These are phyloP conservation scores for Allomyces javanicus DNA, from an alignment of 192 early-diverging fungal genomes.

Conservation along the genomic window DNA sequence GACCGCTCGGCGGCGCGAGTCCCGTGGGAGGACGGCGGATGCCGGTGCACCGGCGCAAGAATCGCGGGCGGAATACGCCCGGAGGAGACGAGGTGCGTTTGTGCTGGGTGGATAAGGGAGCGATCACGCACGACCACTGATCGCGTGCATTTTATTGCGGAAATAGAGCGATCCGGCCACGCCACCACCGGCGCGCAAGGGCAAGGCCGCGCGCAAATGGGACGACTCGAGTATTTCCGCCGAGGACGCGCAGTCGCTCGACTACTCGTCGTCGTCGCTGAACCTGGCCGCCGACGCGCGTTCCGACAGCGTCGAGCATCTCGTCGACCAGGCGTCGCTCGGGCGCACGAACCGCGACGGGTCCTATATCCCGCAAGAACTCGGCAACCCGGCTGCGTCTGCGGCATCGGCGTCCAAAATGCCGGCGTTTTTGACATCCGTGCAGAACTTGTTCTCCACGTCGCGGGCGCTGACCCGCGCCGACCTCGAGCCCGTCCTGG, in stretches of 20 bases:
- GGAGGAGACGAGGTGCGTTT: too few relatives aligned
- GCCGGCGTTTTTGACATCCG: slow-evolving; percentile 42
- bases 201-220: background rate
- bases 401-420: slow-evolving; percentile 7
- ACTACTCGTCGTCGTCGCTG: background rate
- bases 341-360: slow-evolving; percentile 35
- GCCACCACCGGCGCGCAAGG: background rate
- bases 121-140: too few relatives aligned
- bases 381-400: slow-evolving; percentile 14
- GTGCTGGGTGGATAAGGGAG: too few relatives aligned
- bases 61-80: too few relatives aligned
- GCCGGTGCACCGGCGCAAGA: too few relatives aligned
- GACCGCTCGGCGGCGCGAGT: too few relatives aligned
- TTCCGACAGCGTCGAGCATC: slow-evolving; percentile 50
- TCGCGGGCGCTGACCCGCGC: slow-evolving; percentile 49
- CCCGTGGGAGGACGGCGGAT: too few relatives aligned
- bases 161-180: background rate
- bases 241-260: background rate
- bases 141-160: background rate
- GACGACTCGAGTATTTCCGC: background rate
- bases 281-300: background rate
- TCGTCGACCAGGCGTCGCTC: slow-evolving; percentile 23
- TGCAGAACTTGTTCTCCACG: slow-evolving; percentile 41
- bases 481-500: slow-evolving; percentile 55
- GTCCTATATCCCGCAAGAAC: slow-evolving; percentile 25